Evolutionary conservation across 495 filamentous ascomycete genomes (phyloP).

Genomic region (Podospora anserina): DNA sequence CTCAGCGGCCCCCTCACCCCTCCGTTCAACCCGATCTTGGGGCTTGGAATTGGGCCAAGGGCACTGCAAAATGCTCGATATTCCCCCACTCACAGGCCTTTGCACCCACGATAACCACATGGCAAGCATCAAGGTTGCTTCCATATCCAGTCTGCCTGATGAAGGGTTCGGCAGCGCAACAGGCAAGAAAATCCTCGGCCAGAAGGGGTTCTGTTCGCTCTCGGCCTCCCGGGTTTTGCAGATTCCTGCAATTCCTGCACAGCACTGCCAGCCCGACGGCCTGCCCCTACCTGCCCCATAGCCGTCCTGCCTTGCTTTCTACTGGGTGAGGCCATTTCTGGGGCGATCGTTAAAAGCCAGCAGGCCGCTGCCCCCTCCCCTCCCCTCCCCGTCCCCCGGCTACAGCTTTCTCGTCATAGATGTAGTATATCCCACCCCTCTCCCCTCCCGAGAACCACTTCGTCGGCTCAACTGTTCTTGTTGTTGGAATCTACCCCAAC

Average conservation of each 20-base stretch:
- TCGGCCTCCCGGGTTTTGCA: conserved; percentile 16
- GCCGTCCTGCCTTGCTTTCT: conserved; percentile 13
- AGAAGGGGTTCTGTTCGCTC: conserved; percentile 25
- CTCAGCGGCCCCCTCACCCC: conserved; percentile 12
- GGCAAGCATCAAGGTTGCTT: conserved; percentile 44
- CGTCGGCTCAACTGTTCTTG: conserved; percentile 6
- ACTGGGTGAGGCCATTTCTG: conserved; percentile 22
- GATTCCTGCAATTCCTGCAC: conserved; percentile 8
- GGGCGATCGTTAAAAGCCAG: conserved; percentile 23
- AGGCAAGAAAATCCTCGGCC: conserved; percentile 27
- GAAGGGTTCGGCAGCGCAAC: conserved; percentile 14
- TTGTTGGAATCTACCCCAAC: conserved; percentile 26
- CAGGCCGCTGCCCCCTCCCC: conserved; percentile 25
- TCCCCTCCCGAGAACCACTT: conserved; percentile 23
- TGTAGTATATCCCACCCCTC: conserved; percentile 35
- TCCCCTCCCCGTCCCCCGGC: conserved; percentile 14
- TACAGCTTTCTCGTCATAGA: conserved; percentile 31
- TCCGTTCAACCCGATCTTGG: conserved; percentile 25
- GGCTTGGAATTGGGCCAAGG: conserved; percentile 24
- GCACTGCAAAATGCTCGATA: conserved; percentile 22
- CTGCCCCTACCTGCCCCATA: conserved; percentile 2
- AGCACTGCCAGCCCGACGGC: background rate
- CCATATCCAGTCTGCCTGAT: conserved; percentile 5
- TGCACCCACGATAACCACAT: conserved; percentile 42
- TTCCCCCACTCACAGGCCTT: conserved; percentile 29